phyloP scores from a whole-genome alignment of 2,329 filamentous ascomycete genomes.

The Fusarium abutilonis region DNA sequence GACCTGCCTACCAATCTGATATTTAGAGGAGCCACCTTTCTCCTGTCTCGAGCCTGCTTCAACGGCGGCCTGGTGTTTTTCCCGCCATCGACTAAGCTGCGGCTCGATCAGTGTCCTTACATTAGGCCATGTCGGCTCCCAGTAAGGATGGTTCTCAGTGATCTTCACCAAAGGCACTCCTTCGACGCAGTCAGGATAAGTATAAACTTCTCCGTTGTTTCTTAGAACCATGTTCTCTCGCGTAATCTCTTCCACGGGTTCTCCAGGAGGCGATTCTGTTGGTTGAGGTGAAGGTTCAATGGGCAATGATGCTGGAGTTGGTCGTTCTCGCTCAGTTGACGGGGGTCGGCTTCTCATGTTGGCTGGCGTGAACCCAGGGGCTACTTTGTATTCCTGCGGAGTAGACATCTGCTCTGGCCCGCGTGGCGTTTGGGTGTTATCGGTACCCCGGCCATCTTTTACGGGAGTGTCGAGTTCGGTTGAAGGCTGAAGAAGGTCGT shows the following conservation, averaged over 20 bases:
- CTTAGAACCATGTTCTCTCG: slow-evolving; percentile 56
- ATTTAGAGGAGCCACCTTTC: slow-evolving; percentile 56
- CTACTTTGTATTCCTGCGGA: slow-evolving; percentile 43
- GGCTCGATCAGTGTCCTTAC: slow-evolving; percentile 56
- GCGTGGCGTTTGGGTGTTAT: slow-evolving; percentile 24
- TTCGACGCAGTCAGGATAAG: slow-evolving; percentile 61
- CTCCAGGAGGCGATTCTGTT: slow-evolving; percentile 22
- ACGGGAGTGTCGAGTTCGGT: slow-evolving; percentile 33
- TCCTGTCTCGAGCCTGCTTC: slow-evolving; percentile 49
- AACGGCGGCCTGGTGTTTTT: slow-evolving; percentile 56
- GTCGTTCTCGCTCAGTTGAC: slow-evolving; percentile 43
- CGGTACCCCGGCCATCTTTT: slow-evolving; percentile 26
- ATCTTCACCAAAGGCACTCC: slow-evolving; percentile 66
- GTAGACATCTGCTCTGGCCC: slow-evolving; percentile 45
- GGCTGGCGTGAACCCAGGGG: slow-evolving; percentile 48
- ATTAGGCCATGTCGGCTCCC: slow-evolving; percentile 63
- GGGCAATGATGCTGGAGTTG: slow-evolving; percentile 45
- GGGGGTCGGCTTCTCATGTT: slow-evolving; percentile 45
- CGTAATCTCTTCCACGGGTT: slow-evolving; percentile 53
- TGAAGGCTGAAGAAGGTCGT: slow-evolving; percentile 36
- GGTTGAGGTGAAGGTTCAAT: slow-evolving; percentile 44
- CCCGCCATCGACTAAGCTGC: slow-evolving; percentile 58
- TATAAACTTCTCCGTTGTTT: slow-evolving; percentile 61
- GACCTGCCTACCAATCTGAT: slow-evolving; percentile 64
- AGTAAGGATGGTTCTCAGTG: slow-evolving; percentile 61